A percentile compares a stretch with the other conserved stretches of the same genome.
Conservation (phyloP, 1,284 basidiomycete species). For the Heliocybe sulcata region DNA sequence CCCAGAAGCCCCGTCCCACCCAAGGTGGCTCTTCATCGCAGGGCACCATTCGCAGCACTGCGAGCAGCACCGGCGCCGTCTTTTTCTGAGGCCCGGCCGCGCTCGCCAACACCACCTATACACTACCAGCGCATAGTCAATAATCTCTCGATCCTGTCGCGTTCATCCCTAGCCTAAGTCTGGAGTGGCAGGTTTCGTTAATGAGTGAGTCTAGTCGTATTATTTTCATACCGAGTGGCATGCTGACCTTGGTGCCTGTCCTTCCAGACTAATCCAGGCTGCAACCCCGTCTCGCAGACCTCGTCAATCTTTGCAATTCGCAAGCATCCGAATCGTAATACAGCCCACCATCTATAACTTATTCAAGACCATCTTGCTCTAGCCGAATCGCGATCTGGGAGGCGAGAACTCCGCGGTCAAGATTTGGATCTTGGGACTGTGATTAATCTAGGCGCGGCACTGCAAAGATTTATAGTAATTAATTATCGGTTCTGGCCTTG, state of each 20-base stretch:
- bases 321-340: not conserved
- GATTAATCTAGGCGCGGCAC: not conserved
- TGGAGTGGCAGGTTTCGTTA: not conserved
- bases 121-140: not conserved
- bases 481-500: not conserved
- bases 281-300: not conserved
- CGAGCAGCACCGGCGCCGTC: slow-evolving; percentile 19
- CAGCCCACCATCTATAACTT: not conserved
- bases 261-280: not conserved
- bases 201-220: not conserved
- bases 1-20: slow-evolving; percentile 10
- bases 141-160: not conserved
- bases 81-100: slow-evolving; percentile 16
- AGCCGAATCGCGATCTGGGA: slow-evolving; percentile 1
- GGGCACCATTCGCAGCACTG: slow-evolving; percentile 17
- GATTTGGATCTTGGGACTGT: not conserved
- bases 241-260: not conserved
- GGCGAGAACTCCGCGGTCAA: not conserved
- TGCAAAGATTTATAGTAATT: not conserved
- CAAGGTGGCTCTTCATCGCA: slow-evolving; percentile 13
- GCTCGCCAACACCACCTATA: not conserved
- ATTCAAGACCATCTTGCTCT: not conserved
- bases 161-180: not conserved
- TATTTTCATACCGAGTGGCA: not conserved
- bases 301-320: not conserved